phyloP scores from a whole-genome alignment of 495 filamentous ascomycete genomes.

The Alectoria sarmentosa region DNA sequence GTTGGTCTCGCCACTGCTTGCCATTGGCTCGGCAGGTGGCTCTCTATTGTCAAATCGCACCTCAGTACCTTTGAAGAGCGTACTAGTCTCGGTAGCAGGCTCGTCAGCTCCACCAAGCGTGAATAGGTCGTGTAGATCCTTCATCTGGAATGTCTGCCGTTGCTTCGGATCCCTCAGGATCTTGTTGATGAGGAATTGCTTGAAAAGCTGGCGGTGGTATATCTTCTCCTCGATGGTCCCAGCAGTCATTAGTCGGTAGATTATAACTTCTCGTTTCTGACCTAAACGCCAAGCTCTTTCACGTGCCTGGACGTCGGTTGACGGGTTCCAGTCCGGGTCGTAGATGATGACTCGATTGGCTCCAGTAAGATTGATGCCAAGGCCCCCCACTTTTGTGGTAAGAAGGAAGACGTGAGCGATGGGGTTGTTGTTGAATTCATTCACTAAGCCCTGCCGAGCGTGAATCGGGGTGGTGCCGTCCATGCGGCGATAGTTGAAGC shows the following conservation, averaged over 20 bases:
- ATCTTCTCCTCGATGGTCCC: conserved; percentile 99
- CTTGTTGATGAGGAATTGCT: conserved; percentile 92
- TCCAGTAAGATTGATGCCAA: conserved; percentile 90
- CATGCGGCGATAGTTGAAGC: conserved; percentile 81
- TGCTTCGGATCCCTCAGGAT: conserved; percentile 89
- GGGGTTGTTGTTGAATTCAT: conserved; percentile 79
- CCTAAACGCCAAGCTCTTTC: conserved; percentile 94
- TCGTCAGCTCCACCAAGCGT: conserved; percentile 63
- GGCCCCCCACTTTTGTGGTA: conserved; percentile 89
- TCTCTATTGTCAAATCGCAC: conserved; percentile 51
- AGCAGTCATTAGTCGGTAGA: conserved; percentile 93
- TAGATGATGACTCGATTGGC: conserved; percentile 95
- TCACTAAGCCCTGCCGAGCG: conserved; percentile 73
- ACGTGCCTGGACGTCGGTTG: conserved; percentile 88
- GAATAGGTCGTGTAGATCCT: conserved; percentile 87
- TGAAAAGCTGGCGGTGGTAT: conserved; percentile 96
- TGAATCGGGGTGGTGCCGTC: conserved; percentile 84
- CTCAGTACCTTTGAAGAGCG: conserved; percentile 76
- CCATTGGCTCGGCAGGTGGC: conserved; percentile 22
- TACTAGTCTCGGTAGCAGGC: conserved; percentile 70
- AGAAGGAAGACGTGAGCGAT: conserved; percentile 82
- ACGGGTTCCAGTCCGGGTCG: conserved; percentile 97
- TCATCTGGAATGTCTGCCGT: conserved; percentile 73
- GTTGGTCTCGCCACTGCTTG: conserved; percentile 22
- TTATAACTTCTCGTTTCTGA: conserved; percentile 86